Conservation (phyloP, 495 filamentous ascomycete genomes). For the Aspergillus taichungensis region DNA sequence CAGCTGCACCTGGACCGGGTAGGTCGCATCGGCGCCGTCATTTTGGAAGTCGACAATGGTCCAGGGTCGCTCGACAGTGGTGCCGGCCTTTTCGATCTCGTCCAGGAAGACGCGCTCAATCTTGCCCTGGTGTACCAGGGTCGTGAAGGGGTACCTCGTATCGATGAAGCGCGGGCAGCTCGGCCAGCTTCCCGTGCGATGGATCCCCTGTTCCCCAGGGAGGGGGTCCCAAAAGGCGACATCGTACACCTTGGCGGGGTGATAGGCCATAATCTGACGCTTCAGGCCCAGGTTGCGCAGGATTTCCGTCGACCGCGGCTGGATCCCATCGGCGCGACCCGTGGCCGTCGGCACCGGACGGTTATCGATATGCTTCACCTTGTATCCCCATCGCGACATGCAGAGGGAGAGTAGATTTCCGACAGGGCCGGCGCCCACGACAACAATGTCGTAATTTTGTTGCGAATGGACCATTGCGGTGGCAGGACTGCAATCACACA, state of each 20-base stretch:
- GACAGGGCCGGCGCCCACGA: conserved; percentile 84
- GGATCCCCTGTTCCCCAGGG: conserved; percentile 42
- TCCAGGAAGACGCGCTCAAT: conserved; percentile 58
- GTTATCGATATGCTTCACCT: conserved; percentile 61
- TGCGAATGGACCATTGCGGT: conserved; percentile 28
- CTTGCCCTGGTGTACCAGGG: conserved; percentile 55
- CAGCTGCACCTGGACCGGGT: conserved; percentile 60
- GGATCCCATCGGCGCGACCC: conserved; percentile 69
- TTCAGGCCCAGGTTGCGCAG: conserved; percentile 58
- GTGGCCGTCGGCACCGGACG: conserved; percentile 53
- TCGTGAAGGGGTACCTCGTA: conserved; percentile 58
- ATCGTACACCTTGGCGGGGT: conserved; percentile 58
- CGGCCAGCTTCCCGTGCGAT: conserved; percentile 53
- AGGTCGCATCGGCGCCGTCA: conserved; percentile 43
- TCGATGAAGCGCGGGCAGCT: conserved; percentile 58
- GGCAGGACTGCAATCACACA: background rate
- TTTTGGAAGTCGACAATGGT: conserved; percentile 53
- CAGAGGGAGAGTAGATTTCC: conserved; percentile 80
- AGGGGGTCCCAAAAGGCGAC: conserved; percentile 59
- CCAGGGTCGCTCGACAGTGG: conserved; percentile 52
- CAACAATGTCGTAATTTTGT: conserved; percentile 63
- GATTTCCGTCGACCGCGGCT: conserved; percentile 62
- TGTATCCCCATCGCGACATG: conserved; percentile 60
- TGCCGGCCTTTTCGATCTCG: conserved; percentile 52
- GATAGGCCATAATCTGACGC: conserved; percentile 53